These are phyloP conservation scores for Chimonanthus salicifolius DNA, from an alignment of 164 flowering plant genomes.

Conservation along the genomic window DNA sequence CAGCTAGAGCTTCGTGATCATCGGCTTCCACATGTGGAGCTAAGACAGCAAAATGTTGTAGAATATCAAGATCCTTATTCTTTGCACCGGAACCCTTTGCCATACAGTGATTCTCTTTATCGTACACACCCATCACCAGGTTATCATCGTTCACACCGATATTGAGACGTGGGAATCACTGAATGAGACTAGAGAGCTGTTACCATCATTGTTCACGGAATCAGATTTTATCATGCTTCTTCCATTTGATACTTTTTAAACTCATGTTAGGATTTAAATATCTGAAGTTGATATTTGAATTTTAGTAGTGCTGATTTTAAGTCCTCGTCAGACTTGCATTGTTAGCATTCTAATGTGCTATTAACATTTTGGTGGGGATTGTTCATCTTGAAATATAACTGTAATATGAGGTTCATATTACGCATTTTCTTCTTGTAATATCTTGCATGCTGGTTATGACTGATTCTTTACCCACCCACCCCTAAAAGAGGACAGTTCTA, in stretches of 20 bases:
- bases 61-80: conserved; percentile 7
- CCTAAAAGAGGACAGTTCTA: no score
- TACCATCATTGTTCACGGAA: background rate
- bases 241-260: background rate
- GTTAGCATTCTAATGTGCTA: no score
- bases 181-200: background rate
- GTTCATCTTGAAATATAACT: no score
- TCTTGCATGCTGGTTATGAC: no score
- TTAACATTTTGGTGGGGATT: no score
- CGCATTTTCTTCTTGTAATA: no score
- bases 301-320: no score
- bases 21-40: conserved; percentile 11
- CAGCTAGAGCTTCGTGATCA: conserved; percentile 16
- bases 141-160: conserved; percentile 12
- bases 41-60: conserved; percentile 3
- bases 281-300: no score
- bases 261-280: background rate
- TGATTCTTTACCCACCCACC: no score
- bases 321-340: no score
- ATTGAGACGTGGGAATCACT: background rate
- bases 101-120: conserved; percentile 6
- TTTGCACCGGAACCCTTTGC: conserved; percentile 8
- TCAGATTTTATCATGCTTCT: background rate
- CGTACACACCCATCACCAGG: conserved; percentile 5
- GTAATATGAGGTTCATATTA: no score